These are phyloP conservation scores for Starmerella apis DNA, from an alignment of 805 yeast genomes.

Conservation along the genomic window DNA sequence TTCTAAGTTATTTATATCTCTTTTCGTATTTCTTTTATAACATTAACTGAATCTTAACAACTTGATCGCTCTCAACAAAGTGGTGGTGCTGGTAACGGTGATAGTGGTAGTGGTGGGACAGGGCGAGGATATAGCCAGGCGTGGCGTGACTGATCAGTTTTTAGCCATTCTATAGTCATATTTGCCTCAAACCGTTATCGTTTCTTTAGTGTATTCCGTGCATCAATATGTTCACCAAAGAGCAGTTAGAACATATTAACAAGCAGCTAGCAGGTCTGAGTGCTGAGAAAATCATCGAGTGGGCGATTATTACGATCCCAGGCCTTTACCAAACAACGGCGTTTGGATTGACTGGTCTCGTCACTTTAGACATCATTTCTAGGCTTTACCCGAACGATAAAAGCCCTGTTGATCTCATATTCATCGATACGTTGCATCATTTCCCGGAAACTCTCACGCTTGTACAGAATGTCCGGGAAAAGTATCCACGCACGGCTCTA, in stretches of 20 bases:
- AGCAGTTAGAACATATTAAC: slow-evolving; percentile 59
- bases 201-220: too few species aligned
- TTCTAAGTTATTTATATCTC: too few species aligned
- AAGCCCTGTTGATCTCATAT: slow-evolving; percentile 59
- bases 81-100: too few species aligned
- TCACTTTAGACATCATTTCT: slow-evolving; percentile 71
- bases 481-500: slow-evolving; percentile 46
- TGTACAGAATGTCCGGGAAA: slow-evolving; percentile 45
- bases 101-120: too few species aligned
- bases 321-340: slow-evolving; percentile 84
- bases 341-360: slow-evolving; percentile 86
- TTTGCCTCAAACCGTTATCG: too few species aligned
- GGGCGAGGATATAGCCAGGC: background rate
- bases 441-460: slow-evolving; percentile 86
- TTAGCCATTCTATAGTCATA: too few species aligned
- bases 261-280: slow-evolving; percentile 42
- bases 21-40: too few species aligned
- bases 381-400: slow-evolving; percentile 34
- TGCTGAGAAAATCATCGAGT: slow-evolving; percentile 64
- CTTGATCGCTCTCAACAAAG: too few species aligned
- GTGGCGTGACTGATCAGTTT: slow-evolving; percentile 1
- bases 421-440: slow-evolving; percentile 83
- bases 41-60: too few species aligned
- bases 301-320: slow-evolving; percentile 82
- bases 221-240: slow-evolving; percentile 25